Conservation (phyloP, 768 basidiomycete genomes). For the Glaciozyma antarctica region DNA sequence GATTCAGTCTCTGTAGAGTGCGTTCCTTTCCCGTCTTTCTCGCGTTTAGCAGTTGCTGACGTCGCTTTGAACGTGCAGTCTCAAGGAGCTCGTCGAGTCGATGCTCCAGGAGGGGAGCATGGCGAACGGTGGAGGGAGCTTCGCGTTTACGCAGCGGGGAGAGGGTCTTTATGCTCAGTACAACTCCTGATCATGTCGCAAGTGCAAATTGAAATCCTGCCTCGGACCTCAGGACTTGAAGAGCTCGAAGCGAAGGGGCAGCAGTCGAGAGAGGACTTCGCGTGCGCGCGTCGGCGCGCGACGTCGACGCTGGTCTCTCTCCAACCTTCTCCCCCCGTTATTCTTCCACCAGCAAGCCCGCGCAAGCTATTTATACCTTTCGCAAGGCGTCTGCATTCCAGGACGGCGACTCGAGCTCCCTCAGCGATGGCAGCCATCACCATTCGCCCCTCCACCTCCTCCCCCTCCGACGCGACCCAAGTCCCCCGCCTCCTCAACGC, state of each 20-base stretch:
- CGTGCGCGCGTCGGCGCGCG: no score
- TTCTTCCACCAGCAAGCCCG: no score
- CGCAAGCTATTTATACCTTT: no score
- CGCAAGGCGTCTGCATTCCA: no score
- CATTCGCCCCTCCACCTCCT: not conserved
- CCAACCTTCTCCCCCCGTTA: no score
- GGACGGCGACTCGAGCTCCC: no score
- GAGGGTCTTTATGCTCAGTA: conserved; percentile 16
- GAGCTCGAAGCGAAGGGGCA: no score
- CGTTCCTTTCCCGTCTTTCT: not conserved
- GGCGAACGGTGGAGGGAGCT: conserved; percentile 32
- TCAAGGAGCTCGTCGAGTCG: conserved; percentile 30
- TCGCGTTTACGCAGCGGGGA: conserved; percentile 26
- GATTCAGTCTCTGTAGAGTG: conserved; percentile 23
- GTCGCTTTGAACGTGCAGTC: conserved; percentile 1
- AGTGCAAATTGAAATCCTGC: not conserved
- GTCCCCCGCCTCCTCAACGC: not conserved
- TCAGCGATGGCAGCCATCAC: not conserved
- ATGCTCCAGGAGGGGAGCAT: conserved; percentile 29
- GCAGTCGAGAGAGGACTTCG: no score
- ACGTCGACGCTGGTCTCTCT: no score
- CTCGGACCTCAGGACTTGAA: no score
- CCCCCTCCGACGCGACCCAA: not conserved
- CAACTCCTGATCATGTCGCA: not conserved
- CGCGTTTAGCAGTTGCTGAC: not conserved